phyloP scores from a whole-genome alignment of 2,329 filamentous ascomycete genomes.

The Mariannaea sp. region DNA sequence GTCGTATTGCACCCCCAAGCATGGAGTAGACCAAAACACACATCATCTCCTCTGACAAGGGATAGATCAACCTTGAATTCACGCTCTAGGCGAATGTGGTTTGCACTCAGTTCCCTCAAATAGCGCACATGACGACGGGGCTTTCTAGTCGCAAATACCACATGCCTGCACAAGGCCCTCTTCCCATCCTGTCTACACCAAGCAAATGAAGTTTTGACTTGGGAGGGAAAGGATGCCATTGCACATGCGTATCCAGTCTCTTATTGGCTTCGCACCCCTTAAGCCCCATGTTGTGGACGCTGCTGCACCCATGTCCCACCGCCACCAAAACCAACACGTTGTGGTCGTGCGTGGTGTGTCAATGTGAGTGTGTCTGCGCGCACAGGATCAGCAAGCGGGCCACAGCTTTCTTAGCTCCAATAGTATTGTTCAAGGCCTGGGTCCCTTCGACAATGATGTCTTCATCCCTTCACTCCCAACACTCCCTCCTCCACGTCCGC shows the following conservation, averaged over 20 bases:
- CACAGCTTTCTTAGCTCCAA: not conserved
- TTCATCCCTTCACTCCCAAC: too few species aligned
- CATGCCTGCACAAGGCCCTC: constrained; percentile 10
- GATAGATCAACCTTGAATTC: constrained; percentile 12
- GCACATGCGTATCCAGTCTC: not conserved
- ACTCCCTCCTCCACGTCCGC: not conserved
- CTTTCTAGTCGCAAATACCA: constrained; percentile 11
- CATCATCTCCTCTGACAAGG: not conserved
- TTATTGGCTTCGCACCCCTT: constrained; percentile 20
- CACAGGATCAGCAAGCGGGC: constrained; percentile 8
- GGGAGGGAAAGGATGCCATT: constrained; percentile 12
- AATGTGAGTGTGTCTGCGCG: not conserved
- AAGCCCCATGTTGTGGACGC: constrained; percentile 20
- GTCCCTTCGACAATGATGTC: not conserved
- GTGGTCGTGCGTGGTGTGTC: constrained; percentile 5
- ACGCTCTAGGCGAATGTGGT: not conserved
- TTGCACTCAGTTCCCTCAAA: constrained; percentile 5
- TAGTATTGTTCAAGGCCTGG: not conserved
- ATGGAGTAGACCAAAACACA: not conserved
- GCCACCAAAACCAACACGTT: constrained; percentile 23
- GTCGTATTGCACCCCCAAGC: not conserved
- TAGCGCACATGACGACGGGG: constrained; percentile 12
- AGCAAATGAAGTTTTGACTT: constrained; percentile 24
- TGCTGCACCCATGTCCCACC: constrained; percentile 22
- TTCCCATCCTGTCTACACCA: constrained; percentile 9